A percentile compares a stretch with the other conserved stretches of the same genome.
Conservation (phyloP, 352 stramenopile species). For the Phytophthora sojae region DNA sequence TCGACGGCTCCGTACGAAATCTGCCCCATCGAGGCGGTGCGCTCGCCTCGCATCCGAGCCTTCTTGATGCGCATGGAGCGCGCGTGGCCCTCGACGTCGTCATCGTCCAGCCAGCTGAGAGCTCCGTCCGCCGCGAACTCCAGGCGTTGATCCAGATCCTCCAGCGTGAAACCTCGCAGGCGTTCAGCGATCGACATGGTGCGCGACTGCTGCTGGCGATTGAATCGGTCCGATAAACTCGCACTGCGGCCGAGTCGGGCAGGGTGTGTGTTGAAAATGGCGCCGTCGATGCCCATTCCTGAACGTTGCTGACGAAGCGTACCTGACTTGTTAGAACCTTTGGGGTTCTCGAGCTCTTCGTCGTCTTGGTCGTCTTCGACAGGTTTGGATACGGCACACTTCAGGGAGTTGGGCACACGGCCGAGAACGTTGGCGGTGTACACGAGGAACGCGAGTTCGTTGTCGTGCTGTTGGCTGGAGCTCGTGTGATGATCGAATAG, state of each 20-base stretch:
- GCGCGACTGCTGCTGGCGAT: conserved; percentile 57
- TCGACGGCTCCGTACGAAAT: conserved; percentile 71
- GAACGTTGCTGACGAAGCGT: conserved; percentile 30
- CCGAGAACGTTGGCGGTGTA: conserved; percentile 87
- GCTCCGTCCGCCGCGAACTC: conserved; percentile 39
- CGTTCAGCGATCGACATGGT: conserved; percentile 61
- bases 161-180: conserved; percentile 61
- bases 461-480: conserved; percentile 49
- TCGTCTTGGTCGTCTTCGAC: conserved; percentile 22
- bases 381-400: conserved; percentile 49
- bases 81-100: conserved; percentile 50
- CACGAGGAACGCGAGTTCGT: conserved; percentile 79
- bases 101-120: conserved; percentile 58
- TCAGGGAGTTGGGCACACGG: conserved; percentile 77
- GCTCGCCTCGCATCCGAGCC: conserved; percentile 30
- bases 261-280: conserved; percentile 56
- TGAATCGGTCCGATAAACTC: conserved; percentile 71
- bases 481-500: conserved; percentile 73
- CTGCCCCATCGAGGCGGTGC: conserved; percentile 37
- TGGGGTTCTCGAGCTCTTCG: conserved; percentile 8
- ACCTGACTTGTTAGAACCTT: conserved; percentile 8
- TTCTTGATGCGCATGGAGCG: conserved; percentile 54
- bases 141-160: conserved; percentile 59
- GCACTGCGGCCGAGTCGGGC: conserved; percentile 57
- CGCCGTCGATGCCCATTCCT: conserved; percentile 52